Base-by-base conservation (phyloP, 1,284 basidiomycete genomes). In the Serendipita sp. region DNA sequence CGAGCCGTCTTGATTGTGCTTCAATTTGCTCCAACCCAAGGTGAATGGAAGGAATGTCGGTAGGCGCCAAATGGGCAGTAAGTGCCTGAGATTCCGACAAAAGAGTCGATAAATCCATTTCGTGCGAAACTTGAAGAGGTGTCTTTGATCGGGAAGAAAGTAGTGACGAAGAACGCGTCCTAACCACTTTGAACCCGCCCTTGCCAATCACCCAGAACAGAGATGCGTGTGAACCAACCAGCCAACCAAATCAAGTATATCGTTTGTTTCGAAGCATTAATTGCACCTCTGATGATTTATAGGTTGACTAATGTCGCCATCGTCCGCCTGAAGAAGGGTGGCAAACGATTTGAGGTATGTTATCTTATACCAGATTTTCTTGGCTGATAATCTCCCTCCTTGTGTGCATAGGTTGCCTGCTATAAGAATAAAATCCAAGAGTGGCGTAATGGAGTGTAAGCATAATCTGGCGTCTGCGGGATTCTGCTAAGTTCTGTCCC, bases 361-460 rank as follows among this genome's bases (percentile, higher is more conserved):
- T 12, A 32, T 13, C 10, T 5, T n/a, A 41, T 41, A 12, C 47
- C 12, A 26, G 29, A 55, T 10, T 64, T 4, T 26, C 53, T 61
- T 62, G 3, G 6, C 32, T 62, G 32, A 65, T 64, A 63, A 61
- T n/a, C 22, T 41, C 13, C 38, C 41, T 22, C 22, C 22, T 22
- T 22, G 22, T 49, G 58, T 17, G 35, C 30, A 29, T 65, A 93
- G 91, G 90, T 99, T 68, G 95, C 95, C 58, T 98, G 94, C 74
- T 98, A 98, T 78, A 97, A 98, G 79, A 99, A 99, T 77, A 98
- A 98, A 76, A 95, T 98, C 22, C 89, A 93, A 68, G 94, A 97
- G 74, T 99, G 89, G 84, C 78, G 95, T 63, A 91, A 83, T 62
- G 93, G 93, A 65, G 88, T 95, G 87, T 90, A 72, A 71, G 84